Evolutionary conservation across 352 stramenopile genomes (phyloP).

Genomic region (Globisporangium megalacanthum): DNA sequence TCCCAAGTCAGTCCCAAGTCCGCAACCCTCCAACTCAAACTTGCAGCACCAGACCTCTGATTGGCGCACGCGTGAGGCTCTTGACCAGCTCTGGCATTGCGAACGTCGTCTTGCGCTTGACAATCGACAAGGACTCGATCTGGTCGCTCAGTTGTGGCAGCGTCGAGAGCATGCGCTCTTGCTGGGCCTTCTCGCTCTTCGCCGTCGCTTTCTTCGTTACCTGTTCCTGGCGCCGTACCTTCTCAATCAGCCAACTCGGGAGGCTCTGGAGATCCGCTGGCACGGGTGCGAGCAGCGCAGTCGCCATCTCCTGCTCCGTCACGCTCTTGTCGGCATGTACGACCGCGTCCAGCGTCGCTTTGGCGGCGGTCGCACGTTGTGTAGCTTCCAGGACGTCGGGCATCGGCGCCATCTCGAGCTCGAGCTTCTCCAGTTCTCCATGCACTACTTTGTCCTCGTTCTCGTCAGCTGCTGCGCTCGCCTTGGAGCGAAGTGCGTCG

Average conservation of each 20-base stretch:
- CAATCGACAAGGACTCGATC: conserved; percentile 63
- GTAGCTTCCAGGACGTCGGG: conserved; percentile 16
- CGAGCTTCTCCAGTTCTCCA: conserved; percentile 28
- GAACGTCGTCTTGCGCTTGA: conserved; percentile 62
- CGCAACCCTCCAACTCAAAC: neutral
- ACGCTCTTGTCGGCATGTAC: conserved; percentile 2
- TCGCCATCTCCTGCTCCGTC: conserved; percentile 26
- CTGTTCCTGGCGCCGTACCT: conserved; percentile 53
- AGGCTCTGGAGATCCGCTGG: conserved; percentile 62
- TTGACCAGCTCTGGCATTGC: conserved; percentile 33
- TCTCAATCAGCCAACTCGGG: conserved; percentile 71
- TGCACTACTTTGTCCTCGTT: conserved; percentile 28
- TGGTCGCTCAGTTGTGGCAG: conserved; percentile 73
- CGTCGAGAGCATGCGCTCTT: conserved; percentile 44
- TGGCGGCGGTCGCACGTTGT: conserved; percentile 6
- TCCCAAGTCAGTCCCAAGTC: neutral
- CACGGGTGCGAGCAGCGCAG: conserved; percentile 53
- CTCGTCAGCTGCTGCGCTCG: neutral
- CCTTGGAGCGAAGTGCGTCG: conserved; percentile 8
- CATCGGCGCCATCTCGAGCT: conserved; percentile 28
- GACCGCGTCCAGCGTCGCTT: conserved; percentile 11
- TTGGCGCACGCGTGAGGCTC: conserved; percentile 40
- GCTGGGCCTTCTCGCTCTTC: conserved; percentile 36
- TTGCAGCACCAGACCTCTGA: conserved; percentile 16
- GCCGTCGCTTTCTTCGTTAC: conserved; percentile 28